A percentile compares a stretch with the other conserved stretches of the same genome.
phyloP scores from a whole-genome alignment of 192 early-diverging fungal species.

The Borealophlyctis nickersoniae region DNA sequence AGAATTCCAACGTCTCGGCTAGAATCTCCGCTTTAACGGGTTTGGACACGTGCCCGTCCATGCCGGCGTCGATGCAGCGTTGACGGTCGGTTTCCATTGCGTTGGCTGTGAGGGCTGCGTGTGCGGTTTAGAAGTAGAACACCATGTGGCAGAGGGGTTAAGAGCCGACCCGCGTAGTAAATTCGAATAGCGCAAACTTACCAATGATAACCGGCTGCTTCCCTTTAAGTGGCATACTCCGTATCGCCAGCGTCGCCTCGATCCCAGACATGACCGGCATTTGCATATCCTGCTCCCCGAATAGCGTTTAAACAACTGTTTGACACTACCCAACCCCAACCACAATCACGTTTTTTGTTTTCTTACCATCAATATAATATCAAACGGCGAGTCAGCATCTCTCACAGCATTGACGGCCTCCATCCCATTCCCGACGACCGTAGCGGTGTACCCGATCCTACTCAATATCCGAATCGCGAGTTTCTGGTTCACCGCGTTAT shows the following conservation, averaged over 20 bases:
- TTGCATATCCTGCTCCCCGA: constrained; percentile 6
- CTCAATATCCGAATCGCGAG: constrained; percentile 8
- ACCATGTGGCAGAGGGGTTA: not conserved
- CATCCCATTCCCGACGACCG: constrained; percentile 11
- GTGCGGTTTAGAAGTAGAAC: not conserved
- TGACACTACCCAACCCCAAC: not conserved
- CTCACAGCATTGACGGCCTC: constrained; percentile 14
- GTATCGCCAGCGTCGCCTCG: constrained; percentile 23
- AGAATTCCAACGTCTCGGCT: constrained; percentile 24
- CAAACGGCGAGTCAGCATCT: not conserved
- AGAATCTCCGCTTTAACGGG: constrained; percentile 21
- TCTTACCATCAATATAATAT: constrained; percentile 21
- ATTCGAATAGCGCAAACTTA: too few relatives aligned
- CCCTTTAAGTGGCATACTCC: not conserved
- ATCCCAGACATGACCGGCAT: constrained; percentile 31
- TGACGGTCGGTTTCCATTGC: constrained; percentile 24
- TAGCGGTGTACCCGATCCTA: constrained; percentile 3
- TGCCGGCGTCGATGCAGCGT: constrained; percentile 25
- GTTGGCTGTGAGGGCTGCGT: constrained; percentile 24
- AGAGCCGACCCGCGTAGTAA: not conserved
- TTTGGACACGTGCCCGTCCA: constrained; percentile 29
- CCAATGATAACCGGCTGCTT: constrained; percentile 18
- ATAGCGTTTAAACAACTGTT: not conserved
- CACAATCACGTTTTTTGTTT: not conserved
- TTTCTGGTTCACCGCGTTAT: constrained; percentile 27